A percentile compares a stretch with the other conserved stretches of the same genome.
Conservation (phyloP, 164 flowering plant genomes). For the Annona cherimola region DNA sequence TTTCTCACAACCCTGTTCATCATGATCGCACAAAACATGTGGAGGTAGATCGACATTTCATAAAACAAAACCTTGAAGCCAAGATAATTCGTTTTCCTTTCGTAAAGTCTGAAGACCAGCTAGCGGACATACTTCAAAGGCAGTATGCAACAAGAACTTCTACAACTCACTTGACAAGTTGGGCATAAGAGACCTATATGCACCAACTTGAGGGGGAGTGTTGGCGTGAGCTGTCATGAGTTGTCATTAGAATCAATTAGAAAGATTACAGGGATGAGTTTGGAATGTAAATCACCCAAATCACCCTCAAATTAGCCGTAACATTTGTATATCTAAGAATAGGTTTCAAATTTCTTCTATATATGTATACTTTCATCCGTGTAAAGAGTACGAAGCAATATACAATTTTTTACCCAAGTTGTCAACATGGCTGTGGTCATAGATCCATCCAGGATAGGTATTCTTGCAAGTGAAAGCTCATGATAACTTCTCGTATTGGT, state of each 20-base stretch:
- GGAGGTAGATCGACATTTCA: conserved; percentile 2
- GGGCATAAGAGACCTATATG: conserved; percentile 8
- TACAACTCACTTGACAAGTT: conserved; percentile 11
- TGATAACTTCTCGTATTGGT: too few species aligned
- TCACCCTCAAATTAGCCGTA: not conserved
- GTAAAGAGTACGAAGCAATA: too few species aligned
- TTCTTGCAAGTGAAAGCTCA: too few species aligned
- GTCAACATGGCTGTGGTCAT: too few species aligned
- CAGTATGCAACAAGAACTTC: conserved; percentile 7
- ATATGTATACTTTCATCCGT: conserved; percentile 8
- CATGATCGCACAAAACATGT: not conserved
- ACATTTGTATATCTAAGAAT: conserved; percentile 5
- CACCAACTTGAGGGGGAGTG: conserved; percentile 1
- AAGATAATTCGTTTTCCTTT: not conserved
- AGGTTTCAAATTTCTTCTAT: conserved; percentile 4
- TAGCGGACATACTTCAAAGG: conserved; percentile 4
- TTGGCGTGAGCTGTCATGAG: not conserved
- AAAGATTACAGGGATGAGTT: not conserved
- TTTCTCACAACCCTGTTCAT: conserved; percentile 2
- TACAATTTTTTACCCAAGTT: too few species aligned
- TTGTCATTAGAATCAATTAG: too few species aligned
- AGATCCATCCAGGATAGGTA: too few species aligned
- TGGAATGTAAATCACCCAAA: not conserved
- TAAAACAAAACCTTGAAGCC: conserved; percentile 12
- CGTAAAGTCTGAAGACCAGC: too few species aligned